Evolutionary conservation across 352 stramenopile genomes (phyloP).

Genomic region (Phytophthora fragariae): DNA sequence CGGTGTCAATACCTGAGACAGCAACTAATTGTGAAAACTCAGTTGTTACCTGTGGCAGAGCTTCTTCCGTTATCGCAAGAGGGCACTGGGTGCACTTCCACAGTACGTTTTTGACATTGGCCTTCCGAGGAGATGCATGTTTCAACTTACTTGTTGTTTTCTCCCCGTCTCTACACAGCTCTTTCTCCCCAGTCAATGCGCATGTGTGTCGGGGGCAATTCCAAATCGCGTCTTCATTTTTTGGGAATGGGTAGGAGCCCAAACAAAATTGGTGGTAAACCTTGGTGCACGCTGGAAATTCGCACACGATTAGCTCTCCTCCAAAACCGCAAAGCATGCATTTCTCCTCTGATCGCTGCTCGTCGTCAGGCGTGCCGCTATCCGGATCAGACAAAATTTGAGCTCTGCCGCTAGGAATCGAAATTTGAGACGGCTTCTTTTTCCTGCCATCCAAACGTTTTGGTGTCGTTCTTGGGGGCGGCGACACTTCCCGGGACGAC

Average conservation of each 20-base stretch:
- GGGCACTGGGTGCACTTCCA: constrained; percentile 87
- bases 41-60: constrained; percentile 60
- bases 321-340: constrained; percentile 85
- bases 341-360: constrained; percentile 75
- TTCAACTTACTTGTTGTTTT: constrained; percentile 45
- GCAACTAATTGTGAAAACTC: background rate
- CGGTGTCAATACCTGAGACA: constrained; percentile 8
- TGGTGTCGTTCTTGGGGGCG: constrained; percentile 36
- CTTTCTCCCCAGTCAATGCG: constrained; percentile 64
- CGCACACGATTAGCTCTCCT: constrained; percentile 85
- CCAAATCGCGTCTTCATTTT: constrained; percentile 84
- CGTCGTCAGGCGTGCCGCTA: constrained; percentile 44
- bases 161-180: constrained; percentile 57
- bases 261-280: constrained; percentile 91
- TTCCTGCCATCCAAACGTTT: constrained; percentile 44
- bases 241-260: constrained; percentile 78
- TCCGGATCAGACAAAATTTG: constrained; percentile 45
- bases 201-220: constrained; percentile 84
- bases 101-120: constrained; percentile 60
- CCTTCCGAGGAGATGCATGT: constrained; percentile 60
- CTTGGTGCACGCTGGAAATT: constrained; percentile 84
- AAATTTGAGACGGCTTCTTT: constrained; percentile 54
- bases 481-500: constrained; percentile 55
- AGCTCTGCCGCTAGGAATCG: constrained; percentile 45
- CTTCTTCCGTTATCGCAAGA: constrained; percentile 65